Evolutionary conservation across 768 basidiomycete genomes (phyloP).

Genomic region (Tulasnella sp.): DNA sequence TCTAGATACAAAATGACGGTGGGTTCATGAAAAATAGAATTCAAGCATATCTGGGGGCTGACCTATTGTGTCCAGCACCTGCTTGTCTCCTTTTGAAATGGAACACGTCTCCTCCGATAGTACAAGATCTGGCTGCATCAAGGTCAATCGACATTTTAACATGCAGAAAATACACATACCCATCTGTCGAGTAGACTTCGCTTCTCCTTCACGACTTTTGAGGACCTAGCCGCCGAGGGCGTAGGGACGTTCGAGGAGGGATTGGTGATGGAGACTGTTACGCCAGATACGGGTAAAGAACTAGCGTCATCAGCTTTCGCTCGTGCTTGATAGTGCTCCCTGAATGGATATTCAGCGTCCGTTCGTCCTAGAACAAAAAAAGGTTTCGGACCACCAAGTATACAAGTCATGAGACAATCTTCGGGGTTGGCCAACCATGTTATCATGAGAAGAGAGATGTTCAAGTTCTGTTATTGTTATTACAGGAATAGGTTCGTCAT

Average conservation of each 20-base stretch:
- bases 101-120: not conserved
- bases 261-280: not conserved
- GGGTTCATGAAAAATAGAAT: not conserved
- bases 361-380: not conserved
- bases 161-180: not conserved
- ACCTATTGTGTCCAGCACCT: not conserved
- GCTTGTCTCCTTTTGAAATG: not conserved
- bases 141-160: not conserved
- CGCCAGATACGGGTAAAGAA: not conserved
- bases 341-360: not conserved
- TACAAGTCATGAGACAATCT: not conserved
- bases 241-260: not conserved
- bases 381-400: not conserved
- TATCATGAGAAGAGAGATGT: not conserved
- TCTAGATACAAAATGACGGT: not conserved
- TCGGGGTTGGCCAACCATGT: not conserved
- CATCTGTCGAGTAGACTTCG: not conserved
- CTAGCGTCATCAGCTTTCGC: not conserved
- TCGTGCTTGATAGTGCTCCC: not conserved
- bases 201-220: not conserved
- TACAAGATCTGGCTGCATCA: not conserved
- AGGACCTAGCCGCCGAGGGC: not conserved
- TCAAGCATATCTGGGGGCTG: not conserved
- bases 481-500: not conserved
- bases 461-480: not conserved